Percentiles rank a stretch among this genome's conserved stretches.
These are phyloP conservation scores for Geotrichum aggregatum DNA, from an alignment of 1,139 yeast genomes.

Conservation along the genomic window DNA sequence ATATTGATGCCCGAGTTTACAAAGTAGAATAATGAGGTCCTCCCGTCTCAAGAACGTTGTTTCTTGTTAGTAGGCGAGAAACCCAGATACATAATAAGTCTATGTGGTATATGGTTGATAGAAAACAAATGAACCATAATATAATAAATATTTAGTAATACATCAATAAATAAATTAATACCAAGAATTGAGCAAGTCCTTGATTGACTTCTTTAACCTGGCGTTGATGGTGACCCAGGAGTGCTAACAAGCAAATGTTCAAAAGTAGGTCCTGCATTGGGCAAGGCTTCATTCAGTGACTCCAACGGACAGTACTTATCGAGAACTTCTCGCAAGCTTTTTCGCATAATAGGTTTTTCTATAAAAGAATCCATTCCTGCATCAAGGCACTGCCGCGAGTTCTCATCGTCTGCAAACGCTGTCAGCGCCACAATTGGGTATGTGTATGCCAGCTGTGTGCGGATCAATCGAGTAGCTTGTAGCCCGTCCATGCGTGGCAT, in stretches of 20 bases:
- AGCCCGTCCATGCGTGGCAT: slow-evolving; percentile 94
- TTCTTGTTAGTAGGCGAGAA: too few relatives aligned
- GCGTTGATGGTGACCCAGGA: background rate
- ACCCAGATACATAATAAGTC: background rate
- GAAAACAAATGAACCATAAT: background rate
- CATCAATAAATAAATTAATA: background rate
- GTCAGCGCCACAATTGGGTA: slow-evolving; percentile 89
- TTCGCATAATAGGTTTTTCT: slow-evolving; percentile 79
- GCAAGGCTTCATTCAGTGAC: slow-evolving; percentile 3
- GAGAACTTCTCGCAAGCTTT: slow-evolving; percentile 53
- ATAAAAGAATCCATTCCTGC: slow-evolving; percentile 87
- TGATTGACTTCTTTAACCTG: background rate
- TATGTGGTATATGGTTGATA: background rate
- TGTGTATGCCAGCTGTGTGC: slow-evolving; percentile 58
- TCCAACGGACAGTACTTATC: slow-evolving; percentile 31
- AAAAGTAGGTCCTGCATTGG: background rate
- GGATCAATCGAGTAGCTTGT: slow-evolving; percentile 69
- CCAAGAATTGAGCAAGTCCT: background rate
- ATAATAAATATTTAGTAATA: background rate
- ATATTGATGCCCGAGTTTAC: too few relatives aligned
- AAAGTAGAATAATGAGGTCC: too few relatives aligned
- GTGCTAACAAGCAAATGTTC: background rate
- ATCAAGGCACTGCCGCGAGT: slow-evolving; percentile 68
- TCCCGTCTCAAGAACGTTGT: too few relatives aligned
- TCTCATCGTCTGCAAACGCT: slow-evolving; percentile 77